Base-by-base conservation (phyloP, 129 eudicot species). In the Artemisia argyi region DNA sequence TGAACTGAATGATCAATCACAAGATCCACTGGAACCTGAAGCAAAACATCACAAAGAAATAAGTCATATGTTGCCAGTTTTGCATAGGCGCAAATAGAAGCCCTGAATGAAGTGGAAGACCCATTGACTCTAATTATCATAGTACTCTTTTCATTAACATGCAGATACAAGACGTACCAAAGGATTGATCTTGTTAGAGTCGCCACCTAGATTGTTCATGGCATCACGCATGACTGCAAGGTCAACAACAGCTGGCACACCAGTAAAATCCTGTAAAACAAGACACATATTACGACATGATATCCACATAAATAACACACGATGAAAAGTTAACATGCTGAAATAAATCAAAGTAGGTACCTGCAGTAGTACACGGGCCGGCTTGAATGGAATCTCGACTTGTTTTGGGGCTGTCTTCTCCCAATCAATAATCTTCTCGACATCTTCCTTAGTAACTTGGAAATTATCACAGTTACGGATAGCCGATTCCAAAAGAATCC, bases 141-240 rank as follows among this genome's bases (percentile, higher is more conserved):
- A n/a, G n/a, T 1, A 42, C 12, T 35, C n/a, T 54, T 39, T 18
- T 35, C 15, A 13, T 53, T 46, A 39, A 10, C n/a, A 65, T 42
- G 65, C 47, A 53, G 26, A 75, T 75, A 75, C 51, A 66, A 60
- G 20, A 71, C 82, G 48, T 80, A 93, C 98, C 98, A 93, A 73
- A 63, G 98, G 98, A 72, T 93, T 93, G 68, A 93, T 93, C 87
- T 93, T 93, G 87, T 87, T 69, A 51, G 98, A 86, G 65, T 93
- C 96, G 26, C 92, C 89, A 64, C 92, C 95, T 71, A 93, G 96
- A 50, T 85, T 89, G 76, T 85, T 93, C 98, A 93, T 93, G 78
- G 98, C 97, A 84, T 93, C 98, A 19, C 98, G 91, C 98, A 93
- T 93, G 46, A 92, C 86, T 76, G 97, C 97, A 24, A 93, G 91